A percentile compares a stretch with the other conserved stretches of the same genome.
Evolutionary conservation across 805 yeast genomes (phyloP).

Genomic region (Starmera pachycereana): DNA sequence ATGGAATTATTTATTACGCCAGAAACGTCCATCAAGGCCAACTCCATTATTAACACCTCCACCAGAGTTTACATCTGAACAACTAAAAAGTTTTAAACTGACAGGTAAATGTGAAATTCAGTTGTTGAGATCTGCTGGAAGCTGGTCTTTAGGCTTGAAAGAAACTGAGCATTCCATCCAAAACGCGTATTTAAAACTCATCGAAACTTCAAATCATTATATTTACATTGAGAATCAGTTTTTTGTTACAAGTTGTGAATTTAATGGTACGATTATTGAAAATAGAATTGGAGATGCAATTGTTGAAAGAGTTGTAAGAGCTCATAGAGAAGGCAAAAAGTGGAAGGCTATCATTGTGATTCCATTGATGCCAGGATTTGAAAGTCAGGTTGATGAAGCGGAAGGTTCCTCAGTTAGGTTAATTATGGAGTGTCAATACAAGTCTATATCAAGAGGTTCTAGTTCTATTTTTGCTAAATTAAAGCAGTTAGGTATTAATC

Average conservation of each 20-base stretch:
- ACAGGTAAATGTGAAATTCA: conserved; percentile 91
- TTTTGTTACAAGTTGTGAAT: conserved; percentile 79
- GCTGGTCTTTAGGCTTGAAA: conserved; percentile 87
- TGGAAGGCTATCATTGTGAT: conserved; percentile 92
- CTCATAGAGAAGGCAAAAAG: conserved; percentile 59
- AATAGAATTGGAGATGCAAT: conserved; percentile 93
- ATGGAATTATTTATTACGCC: conserved; percentile 90
- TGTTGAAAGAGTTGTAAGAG: conserved; percentile 90
- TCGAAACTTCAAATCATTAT: conserved; percentile 87
- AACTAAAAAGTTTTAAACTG: conserved; percentile 42
- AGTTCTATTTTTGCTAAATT: conserved; percentile 80
- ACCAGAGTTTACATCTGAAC: conserved; percentile 69
- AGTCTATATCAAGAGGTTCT: conserved; percentile 85
- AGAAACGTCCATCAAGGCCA: conserved; percentile 87
- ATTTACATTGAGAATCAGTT: conserved; percentile 95
- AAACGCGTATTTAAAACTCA: conserved; percentile 81
- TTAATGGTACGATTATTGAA: conserved; percentile 74
- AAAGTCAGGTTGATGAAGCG: conserved; percentile 82
- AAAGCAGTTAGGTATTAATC: conserved; percentile 69
- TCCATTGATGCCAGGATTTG: conserved; percentile 97
- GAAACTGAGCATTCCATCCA: conserved; percentile 85
- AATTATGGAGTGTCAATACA: conserved; percentile 92
- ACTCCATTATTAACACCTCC: conserved; percentile 94
- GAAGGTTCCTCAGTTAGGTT: conserved; percentile 94
- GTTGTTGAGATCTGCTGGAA: conserved; percentile 76